Percentiles rank a stretch among this genome's conserved stretches.
phyloP scores from a whole-genome alignment of 2,329 filamentous ascomycete species.

The Alternaria conjuncta region DNA sequence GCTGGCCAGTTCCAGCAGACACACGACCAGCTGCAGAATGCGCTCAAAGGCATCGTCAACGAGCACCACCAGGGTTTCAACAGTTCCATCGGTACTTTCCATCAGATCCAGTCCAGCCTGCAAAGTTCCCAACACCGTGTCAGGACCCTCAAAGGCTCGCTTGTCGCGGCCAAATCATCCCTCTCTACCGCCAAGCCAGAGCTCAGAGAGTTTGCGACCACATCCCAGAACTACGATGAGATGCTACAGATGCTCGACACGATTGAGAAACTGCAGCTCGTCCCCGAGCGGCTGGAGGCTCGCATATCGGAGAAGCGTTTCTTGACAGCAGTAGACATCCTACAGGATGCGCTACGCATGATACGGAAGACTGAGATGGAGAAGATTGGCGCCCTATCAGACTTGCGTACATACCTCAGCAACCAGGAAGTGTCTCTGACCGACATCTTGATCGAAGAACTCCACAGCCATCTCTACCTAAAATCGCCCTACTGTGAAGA shows the following conservation, averaged over 20 bases:
- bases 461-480: conserved; percentile 95
- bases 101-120: conserved; percentile 96
- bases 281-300: conserved; percentile 92
- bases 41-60: conserved; percentile 93
- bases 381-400: conserved; percentile 84
- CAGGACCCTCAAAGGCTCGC: conserved; percentile 79
- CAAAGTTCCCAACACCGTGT: conserved; percentile 87
- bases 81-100: conserved; percentile 97
- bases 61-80: conserved; percentile 99
- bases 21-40: conserved; percentile 87
- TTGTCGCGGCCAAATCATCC: conserved; percentile 79
- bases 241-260: conserved; percentile 83
- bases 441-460: conserved; percentile 94
- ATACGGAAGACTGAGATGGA: conserved; percentile 89
- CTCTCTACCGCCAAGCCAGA: conserved; percentile 88
- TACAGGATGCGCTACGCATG: conserved; percentile 84
- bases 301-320: conserved; percentile 97
- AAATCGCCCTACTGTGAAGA: conserved; percentile 98
- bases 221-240: conserved; percentile 89
- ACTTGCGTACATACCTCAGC: conserved; percentile 84
- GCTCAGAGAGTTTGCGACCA: conserved; percentile 84
- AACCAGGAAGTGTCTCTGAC: conserved; percentile 93
- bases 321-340: conserved; percentile 85
- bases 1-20: conserved; percentile 84
- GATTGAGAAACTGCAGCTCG: conserved; percentile 84